Base-by-base conservation (phyloP, 2,329 filamentous ascomycete genomes). In the Talaromyces piceae region DNA sequence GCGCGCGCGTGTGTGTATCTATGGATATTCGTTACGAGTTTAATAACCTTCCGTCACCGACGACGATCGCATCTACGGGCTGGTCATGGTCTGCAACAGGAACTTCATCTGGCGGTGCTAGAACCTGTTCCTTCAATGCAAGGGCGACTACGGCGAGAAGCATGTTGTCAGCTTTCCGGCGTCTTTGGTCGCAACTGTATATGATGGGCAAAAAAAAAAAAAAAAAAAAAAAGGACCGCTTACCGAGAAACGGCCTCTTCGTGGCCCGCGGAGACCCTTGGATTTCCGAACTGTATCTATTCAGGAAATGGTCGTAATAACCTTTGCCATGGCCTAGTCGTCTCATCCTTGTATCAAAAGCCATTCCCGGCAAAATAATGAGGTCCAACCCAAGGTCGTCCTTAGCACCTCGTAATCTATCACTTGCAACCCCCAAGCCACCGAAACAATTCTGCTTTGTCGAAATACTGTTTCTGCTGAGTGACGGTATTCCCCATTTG, bases 281-380 rank as follows among this genome's bases (percentile, higher is more conserved):
- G 43, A 61, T 59, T 60, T 68, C 67, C 67, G 69, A 67, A 68
- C 77, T 67, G 78, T 91, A 95, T 59, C 85, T 82, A 62, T 85
- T 81, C 64, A 98, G 73, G 69, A 95, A 98, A 68, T 84, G 87
- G 73, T 98, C 93, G 75, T 98, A 98, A 73, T 95, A 98, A 27
- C 93, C 93, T 69, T 89, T 95, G 51, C 93, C 93, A 69, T 98
- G 93, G 37, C 93, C 93, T 18, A 97, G 78, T 60, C 93, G 80
- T 58, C 85, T 81, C 54, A 93, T 79, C 11, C 73, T 73, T 3
- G 75, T 75, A 67, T 96, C 91, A 69, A 98, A 98, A 3, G 89
- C 91, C 62, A 98, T 87, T 11, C 91, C 93, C 1, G 93, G 93
- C 76, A 97, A 81, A 25, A 98, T 77, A 57, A 98, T 87, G 58